Conservation (phyloP, 2,329 filamentous ascomycete species). For the Diaporthe sp. region DNA sequence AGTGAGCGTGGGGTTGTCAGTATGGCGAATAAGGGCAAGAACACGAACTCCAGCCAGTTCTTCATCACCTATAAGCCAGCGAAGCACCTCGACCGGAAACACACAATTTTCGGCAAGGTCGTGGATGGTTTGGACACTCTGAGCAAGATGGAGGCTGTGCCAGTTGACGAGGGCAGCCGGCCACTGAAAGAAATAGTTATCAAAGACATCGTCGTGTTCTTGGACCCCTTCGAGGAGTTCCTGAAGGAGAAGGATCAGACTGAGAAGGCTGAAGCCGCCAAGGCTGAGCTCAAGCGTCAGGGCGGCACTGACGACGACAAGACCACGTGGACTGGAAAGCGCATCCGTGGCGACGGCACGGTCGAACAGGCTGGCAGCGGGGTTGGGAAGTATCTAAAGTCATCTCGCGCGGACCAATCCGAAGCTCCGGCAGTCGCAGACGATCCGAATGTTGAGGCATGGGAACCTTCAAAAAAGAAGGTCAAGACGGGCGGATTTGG, state of each 20-base stretch:
- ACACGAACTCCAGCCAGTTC: slow-evolving; percentile 95
- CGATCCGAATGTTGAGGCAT: slow-evolving; percentile 72
- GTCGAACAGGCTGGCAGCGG: slow-evolving; percentile 60
- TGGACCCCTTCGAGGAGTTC: slow-evolving; percentile 97
- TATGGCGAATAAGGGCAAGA: slow-evolving; percentile 99
- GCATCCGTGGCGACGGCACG: slow-evolving; percentile 78
- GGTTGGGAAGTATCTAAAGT: slow-evolving; percentile 88
- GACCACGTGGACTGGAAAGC: slow-evolving; percentile 96
- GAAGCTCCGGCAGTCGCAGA: slow-evolving; percentile 57
- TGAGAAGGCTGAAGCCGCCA: slow-evolving; percentile 69
- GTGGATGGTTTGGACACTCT: slow-evolving; percentile 83
- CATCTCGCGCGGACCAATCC: slow-evolving; percentile 56
- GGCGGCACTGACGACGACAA: slow-evolving; percentile 89
- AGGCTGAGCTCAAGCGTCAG: slow-evolving; percentile 72
- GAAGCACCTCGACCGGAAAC: slow-evolving; percentile 91
- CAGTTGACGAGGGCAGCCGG: slow-evolving; percentile 80
- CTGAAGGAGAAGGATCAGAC: slow-evolving; percentile 78
- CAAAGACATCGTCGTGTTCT: slow-evolving; percentile 85
- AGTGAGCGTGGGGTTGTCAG: slow-evolving; percentile 83
- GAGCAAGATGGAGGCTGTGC: slow-evolving; percentile 80
- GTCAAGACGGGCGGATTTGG: slow-evolving; percentile 85
- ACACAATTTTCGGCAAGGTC: slow-evolving; percentile 94
- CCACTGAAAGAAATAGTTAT: slow-evolving; percentile 86
- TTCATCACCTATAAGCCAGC: slow-evolving; percentile 92
- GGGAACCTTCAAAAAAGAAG: slow-evolving; percentile 86